Percentiles rank a stretch among this genome's conserved stretches.
Evolutionary conservation across 225 moss, liverwort and hornwort species (phyloP).

Genomic region (Polytrichum commune): DNA sequence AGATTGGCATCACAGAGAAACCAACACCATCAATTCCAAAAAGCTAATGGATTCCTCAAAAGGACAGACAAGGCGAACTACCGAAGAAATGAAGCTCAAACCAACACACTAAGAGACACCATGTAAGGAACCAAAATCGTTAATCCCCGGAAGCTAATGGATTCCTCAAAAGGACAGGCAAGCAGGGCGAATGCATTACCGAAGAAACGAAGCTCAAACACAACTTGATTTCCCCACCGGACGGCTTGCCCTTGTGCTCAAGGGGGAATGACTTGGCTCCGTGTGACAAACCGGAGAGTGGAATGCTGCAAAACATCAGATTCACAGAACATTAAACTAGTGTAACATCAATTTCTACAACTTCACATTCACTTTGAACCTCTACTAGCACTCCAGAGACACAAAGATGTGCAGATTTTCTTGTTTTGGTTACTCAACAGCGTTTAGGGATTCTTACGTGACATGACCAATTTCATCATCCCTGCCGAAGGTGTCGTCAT

Average conservation of each 20-base stretch:
- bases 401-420: background rate
- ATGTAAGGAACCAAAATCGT: too few species aligned
- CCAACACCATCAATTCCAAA: background rate
- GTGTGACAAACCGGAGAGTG: background rate
- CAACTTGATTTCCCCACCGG: slow-evolving; percentile 29
- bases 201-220: slow-evolving; percentile 12
- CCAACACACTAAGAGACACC: too few species aligned
- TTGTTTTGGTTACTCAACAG: too few species aligned
- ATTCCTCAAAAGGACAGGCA: too few species aligned
- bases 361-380: too few species aligned
- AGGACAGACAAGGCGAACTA: too few species aligned
- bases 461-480: slow-evolving; percentile 32
- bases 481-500: slow-evolving; percentile 23
- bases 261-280: slow-evolving; percentile 18
- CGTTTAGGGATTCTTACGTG: slow-evolving; percentile 15
- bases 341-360: too few species aligned
- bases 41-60: too few species aligned
- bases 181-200: too few species aligned
- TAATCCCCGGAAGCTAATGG: too few species aligned
- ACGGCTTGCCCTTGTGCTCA: slow-evolving; percentile 35
- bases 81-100: too few species aligned
- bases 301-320: background rate
- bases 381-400: background rate
- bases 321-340: background rate
- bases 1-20: background rate